Conservation (phyloP, 75 land plant species). For the Pinus tabuliformis region DNA sequence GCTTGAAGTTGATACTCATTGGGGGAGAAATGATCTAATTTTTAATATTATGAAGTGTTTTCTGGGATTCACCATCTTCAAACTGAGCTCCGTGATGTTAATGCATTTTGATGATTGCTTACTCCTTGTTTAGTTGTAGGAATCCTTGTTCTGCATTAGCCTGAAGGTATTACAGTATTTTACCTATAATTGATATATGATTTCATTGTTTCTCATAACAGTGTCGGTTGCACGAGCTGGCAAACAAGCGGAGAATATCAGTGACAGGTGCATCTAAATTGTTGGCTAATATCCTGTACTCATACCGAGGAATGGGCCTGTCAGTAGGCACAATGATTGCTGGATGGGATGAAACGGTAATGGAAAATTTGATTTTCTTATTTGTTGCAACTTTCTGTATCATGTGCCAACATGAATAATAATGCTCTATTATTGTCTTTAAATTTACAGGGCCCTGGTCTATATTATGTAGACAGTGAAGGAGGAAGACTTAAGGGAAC, state of each 20-base stretch:
- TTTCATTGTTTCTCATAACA: constrained; percentile 11
- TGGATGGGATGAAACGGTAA: constrained; percentile 97
- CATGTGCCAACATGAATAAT: not conserved
- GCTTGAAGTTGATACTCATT: not conserved
- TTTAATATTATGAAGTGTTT: too few relatives aligned
- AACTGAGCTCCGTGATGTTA: not conserved
- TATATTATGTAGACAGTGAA: constrained; percentile 97
- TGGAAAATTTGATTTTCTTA: not conserved
- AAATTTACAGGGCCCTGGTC: constrained; percentile 82
- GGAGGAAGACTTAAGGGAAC: constrained; percentile 91
- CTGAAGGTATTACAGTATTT: not conserved
- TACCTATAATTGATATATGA: not conserved
- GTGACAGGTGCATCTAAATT: constrained; percentile 95
- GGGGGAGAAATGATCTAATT: too few relatives aligned
- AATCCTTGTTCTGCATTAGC: not conserved
- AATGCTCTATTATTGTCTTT: not conserved
- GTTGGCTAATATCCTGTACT: constrained; percentile 89
- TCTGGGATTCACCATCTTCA: too few relatives aligned
- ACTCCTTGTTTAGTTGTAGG: not conserved
- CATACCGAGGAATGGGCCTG: constrained; percentile 96
- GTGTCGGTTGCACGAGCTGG: constrained; percentile 96
- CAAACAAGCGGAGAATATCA: constrained; percentile 95
- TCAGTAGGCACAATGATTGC: constrained; percentile 99
- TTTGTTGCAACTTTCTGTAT: not conserved
- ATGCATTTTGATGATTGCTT: not conserved